Conservation (phyloP, 2,329 filamentous ascomycete genomes). For the Rosellinia necatrix region DNA sequence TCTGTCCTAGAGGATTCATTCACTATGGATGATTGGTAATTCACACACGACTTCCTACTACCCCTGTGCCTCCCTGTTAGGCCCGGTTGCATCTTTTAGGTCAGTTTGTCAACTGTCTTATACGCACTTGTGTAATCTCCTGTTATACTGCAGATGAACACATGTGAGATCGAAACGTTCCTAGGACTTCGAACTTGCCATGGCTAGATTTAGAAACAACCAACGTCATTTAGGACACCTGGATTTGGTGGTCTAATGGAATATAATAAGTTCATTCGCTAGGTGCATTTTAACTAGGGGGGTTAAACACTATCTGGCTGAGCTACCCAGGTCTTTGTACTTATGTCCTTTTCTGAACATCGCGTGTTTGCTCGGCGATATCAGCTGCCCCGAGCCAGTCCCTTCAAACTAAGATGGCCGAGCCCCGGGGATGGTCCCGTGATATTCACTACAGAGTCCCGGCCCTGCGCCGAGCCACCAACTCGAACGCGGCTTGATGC, state of each 20-base stretch:
- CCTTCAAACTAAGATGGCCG: background rate
- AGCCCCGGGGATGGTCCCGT: background rate
- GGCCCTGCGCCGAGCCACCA: background rate
- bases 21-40: too few species aligned
- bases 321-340: constrained; percentile 1
- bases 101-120: constrained; percentile 6
- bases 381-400: constrained; percentile 4
- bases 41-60: background rate
- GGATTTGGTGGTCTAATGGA: too few species aligned
- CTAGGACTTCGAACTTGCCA: constrained; percentile 1
- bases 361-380: constrained; percentile 4
- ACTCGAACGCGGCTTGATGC: background rate
- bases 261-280: background rate
- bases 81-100: background rate
- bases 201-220: background rate
- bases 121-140: background rate
- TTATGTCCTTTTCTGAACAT: too few species aligned
- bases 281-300: background rate
- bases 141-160: constrained; percentile 17
- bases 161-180: constrained; percentile 9
- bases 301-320: background rate
- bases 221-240: too few species aligned
- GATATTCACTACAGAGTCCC: background rate
- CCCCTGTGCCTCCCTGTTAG: background rate
- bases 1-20: too few species aligned